A percentile compares a stretch with the other conserved stretches of the same genome.
Evolutionary conservation across 441 rosid genomes (phyloP).

Genomic region (Pelargonium fulgidum): DNA sequence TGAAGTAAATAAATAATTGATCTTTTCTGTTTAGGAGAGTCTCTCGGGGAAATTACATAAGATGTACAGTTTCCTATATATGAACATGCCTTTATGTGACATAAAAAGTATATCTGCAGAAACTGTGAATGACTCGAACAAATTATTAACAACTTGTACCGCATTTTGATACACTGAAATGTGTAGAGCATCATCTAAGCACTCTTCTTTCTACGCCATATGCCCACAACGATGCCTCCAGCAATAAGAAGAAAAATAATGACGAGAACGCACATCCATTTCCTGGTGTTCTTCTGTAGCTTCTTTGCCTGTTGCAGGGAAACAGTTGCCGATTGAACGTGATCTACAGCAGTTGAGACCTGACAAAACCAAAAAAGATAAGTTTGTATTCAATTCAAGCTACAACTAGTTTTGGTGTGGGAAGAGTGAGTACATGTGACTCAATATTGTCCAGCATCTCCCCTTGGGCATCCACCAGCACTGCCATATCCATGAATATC

Average conservation of each 20-base stretch:
- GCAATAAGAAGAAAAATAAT: slow-evolving; percentile 71
- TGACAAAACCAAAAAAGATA: slow-evolving; percentile 20
- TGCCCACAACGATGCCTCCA: slow-evolving; percentile 54
- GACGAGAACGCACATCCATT: slow-evolving; percentile 90
- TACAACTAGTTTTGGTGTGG: background rate
- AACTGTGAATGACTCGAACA: no score
- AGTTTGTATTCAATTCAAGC: no score
- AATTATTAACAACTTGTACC: no score
- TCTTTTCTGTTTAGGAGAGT: no score
- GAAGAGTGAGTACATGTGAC: slow-evolving; percentile 47
- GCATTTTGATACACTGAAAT: no score
- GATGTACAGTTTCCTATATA: no score
- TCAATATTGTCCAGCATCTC: slow-evolving; percentile 96
- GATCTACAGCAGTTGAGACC: slow-evolving; percentile 92
- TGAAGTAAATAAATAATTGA: no score
- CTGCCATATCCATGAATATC: slow-evolving; percentile 96
- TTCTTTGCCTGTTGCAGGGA: slow-evolving; percentile 66
- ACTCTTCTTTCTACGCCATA: slow-evolving; percentile 66
- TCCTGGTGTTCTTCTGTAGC: slow-evolving; percentile 72
- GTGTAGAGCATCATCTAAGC: slow-evolving; percentile 32
- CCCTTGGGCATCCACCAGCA: slow-evolving; percentile 91
- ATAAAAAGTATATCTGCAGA: no score
- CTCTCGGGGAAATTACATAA: no score
- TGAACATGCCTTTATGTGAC: no score
- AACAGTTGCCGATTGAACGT: slow-evolving; percentile 76